Base-by-base conservation (phyloP, 208 protist species). In the Trypanosoma boissoni region DNA sequence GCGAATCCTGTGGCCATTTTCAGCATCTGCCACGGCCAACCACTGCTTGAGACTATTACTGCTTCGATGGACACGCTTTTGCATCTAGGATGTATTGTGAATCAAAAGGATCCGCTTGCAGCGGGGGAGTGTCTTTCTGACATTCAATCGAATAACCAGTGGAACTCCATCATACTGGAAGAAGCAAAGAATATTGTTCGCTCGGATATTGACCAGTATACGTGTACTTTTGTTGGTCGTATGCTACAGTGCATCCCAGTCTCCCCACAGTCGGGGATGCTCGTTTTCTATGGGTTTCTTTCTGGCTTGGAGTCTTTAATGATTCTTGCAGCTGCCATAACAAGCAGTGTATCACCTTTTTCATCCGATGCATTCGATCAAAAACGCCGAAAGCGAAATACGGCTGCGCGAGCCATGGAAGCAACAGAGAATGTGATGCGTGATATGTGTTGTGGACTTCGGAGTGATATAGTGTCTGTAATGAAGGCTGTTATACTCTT, bases 351-450 rank as follows among this genome's bases (percentile, higher is more conserved):
- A 55, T 42, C 46, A 67, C 37, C 69, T 52, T 60, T 90, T 77
- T 43, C 53, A n/a, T 21, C 55, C 12, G 45, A 58, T 18, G 39
- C 59, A 26, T 41, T 44, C 1, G 55, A 74, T 8, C 42, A 63
- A 14, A 60, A 53, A 20, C n/a, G 67, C 16, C 57, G 49, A 3
- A 58, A 41, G 31, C 32, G 57, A 29, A 29, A 67, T 9, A 79
- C 66, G 50, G 58, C 80, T 27, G 69, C 70, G 16, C 64, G 77
- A 14, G 78, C 76, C 39, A 91, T 91, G 85, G 85, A 88, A 68
- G 81, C 78, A 53, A 87, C 81, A 49, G 81, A 92, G 67, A 86
- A 88, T 58, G 71, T 75, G 36, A 78, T 85, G 63, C 84, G 83
- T 27, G 70, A 80, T 27, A 60, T 90, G 58, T 68, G 56, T 28